Percentiles rank a stretch among this genome's conserved stretches.
These are phyloP conservation scores for Aquilaria malaccensis DNA, from an alignment of 345 rosid genomes.

Conservation along the genomic window DNA sequence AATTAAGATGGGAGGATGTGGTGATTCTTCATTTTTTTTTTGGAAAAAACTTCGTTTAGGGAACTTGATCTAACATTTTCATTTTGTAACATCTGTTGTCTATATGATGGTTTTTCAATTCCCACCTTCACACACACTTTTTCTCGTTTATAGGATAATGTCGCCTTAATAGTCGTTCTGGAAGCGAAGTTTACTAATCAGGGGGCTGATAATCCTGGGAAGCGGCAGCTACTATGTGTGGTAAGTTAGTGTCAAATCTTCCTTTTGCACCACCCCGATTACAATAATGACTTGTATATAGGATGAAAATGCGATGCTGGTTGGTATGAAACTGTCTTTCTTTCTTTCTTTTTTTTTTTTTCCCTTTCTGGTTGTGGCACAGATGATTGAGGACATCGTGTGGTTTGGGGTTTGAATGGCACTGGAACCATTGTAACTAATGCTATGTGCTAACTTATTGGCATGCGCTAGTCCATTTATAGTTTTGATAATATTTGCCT, in stretches of 20 bases:
- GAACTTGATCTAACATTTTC: neutral
- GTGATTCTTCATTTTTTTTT: no score
- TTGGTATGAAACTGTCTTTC: neutral
- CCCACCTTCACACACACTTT: slow-evolving; percentile 6
- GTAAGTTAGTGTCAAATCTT: slow-evolving; percentile 31
- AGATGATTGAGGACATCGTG: no score
- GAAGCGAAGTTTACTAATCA: slow-evolving; percentile 91
- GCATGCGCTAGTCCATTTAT: no score
- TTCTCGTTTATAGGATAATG: slow-evolving; percentile 58
- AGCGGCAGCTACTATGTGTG: slow-evolving; percentile 91
- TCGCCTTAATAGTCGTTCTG: slow-evolving; percentile 83
- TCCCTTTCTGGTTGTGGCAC: no score
- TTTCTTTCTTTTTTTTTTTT: neutral
- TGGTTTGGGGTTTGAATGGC: no score
- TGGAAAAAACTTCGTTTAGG: no score
- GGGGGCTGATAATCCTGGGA: slow-evolving; percentile 77
- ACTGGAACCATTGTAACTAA: no score
- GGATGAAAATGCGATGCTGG: neutral
- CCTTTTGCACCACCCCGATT: neutral
- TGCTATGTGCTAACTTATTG: no score
- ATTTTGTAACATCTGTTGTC: neutral
- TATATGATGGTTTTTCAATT: slow-evolving; percentile 3
- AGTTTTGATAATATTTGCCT: no score
- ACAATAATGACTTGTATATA: neutral
- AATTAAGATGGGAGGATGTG: no score